phyloP scores from a whole-genome alignment of 148 eudicot genomes.

The Chenopodium berlandieri region DNA sequence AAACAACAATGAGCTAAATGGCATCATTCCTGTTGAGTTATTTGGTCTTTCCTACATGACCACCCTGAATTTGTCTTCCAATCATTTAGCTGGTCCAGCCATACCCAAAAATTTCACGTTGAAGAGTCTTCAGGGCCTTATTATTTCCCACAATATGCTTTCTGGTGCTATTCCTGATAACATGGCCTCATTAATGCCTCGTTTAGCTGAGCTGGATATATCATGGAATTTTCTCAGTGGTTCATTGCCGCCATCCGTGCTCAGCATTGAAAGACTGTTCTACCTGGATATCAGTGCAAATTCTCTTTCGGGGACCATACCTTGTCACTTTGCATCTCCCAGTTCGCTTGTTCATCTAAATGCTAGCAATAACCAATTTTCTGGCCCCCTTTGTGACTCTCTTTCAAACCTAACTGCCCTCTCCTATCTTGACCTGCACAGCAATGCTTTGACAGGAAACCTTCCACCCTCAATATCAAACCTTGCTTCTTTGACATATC shows the following conservation, averaged over 20 bases:
- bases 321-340: constrained; percentile 34
- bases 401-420: constrained; percentile 63
- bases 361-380: constrained; percentile 66
- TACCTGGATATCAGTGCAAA: constrained; percentile 69
- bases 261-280: constrained; percentile 49
- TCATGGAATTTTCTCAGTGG: constrained; percentile 66
- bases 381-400: constrained; percentile 58
- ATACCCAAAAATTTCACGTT: constrained; percentile 43
- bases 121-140: constrained; percentile 77
- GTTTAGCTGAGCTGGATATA: constrained; percentile 67
- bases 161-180: constrained; percentile 60
- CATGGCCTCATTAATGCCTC: constrained; percentile 45
- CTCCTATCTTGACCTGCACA: constrained; percentile 75
- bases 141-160: constrained; percentile 72
- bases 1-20: constrained; percentile 65
- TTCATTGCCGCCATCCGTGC: constrained; percentile 55
- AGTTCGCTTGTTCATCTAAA: constrained; percentile 64
- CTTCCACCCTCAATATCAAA: constrained; percentile 56
- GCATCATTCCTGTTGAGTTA: constrained; percentile 73
- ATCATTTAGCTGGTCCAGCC: constrained; percentile 55
- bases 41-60: constrained; percentile 55
- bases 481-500: constrained; percentile 73
- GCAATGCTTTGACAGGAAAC: constrained; percentile 55
- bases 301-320: constrained; percentile 57
- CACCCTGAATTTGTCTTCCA: constrained; percentile 64